Evolutionary conservation across 495 filamentous ascomycete species (phyloP).

Genomic region (Penicillium arizonense): DNA sequence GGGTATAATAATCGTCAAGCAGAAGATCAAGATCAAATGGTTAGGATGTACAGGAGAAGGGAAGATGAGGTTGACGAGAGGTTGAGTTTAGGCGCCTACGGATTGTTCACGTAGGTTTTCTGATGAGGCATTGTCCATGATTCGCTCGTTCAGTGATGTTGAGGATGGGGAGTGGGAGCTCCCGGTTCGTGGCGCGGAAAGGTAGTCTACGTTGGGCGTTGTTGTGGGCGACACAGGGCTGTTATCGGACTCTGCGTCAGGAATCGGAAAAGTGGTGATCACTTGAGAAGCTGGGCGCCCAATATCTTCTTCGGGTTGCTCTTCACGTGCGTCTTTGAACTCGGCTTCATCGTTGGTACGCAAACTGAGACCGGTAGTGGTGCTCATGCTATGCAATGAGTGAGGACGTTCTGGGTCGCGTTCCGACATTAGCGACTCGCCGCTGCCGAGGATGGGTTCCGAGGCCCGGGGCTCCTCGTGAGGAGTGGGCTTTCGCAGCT

Average conservation of each 20-base stretch:
- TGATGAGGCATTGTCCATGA: constrained; percentile 19
- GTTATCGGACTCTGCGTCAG: constrained; percentile 1
- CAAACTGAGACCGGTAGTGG: constrained; percentile 33
- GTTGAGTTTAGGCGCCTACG: constrained; percentile 24
- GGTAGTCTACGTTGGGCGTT: constrained; percentile 7
- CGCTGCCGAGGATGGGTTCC: constrained; percentile 36
- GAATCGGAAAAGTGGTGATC: background rate
- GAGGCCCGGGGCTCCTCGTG: constrained; percentile 44
- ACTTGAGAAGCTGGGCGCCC: background rate
- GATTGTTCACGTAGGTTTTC: constrained; percentile 31
- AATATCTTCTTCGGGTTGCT: constrained; percentile 4
- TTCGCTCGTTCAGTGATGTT: constrained; percentile 18
- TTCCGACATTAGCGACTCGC: constrained; percentile 30
- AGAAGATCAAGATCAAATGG: constrained; percentile 18
- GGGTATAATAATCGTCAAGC: constrained; percentile 32
- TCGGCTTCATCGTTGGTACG: constrained; percentile 26
- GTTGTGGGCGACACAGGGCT: constrained; percentile 1
- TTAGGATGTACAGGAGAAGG: constrained; percentile 21
- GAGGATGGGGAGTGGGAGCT: constrained; percentile 16
- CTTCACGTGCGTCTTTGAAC: constrained; percentile 25
- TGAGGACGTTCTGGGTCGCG: constrained; percentile 26
- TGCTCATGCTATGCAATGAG: constrained; percentile 41
- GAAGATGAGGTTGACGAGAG: background rate
- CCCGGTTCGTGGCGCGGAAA: constrained; percentile 13
- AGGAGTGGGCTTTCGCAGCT: constrained; percentile 51